Conservation (phyloP, 495 filamentous ascomycete genomes). For the Xylaria longipes region DNA sequence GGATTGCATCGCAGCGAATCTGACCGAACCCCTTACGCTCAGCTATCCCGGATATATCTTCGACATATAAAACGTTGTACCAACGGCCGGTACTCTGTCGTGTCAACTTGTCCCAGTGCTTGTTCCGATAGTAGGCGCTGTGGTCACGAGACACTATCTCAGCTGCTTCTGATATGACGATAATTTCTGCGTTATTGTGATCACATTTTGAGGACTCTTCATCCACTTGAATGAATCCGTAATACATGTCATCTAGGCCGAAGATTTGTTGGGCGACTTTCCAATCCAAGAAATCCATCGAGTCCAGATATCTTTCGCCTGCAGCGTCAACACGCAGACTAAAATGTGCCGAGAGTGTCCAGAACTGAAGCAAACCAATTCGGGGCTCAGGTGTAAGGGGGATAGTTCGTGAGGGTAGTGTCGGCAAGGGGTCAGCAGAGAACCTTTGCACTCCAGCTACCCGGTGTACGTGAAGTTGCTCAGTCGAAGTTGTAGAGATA, state of each 20-base stretch:
- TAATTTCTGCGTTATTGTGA: background rate
- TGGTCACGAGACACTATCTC: background rate
- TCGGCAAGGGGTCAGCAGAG: background rate
- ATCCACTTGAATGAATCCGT: background rate
- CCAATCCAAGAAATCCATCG: background rate
- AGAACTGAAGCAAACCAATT: background rate
- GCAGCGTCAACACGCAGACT: background rate
- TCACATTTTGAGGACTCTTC: background rate
- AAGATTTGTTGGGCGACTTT: background rate
- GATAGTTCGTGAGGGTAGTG: background rate
- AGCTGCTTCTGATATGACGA: background rate
- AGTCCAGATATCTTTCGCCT: background rate
- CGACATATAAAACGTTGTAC: background rate
- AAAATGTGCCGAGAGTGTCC: background rate
- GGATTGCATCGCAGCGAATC: background rate
- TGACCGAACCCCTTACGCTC: slow-evolving; percentile 1
- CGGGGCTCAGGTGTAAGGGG: background rate
- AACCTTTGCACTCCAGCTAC: background rate
- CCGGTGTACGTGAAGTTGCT: background rate
- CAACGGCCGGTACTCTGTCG: background rate
- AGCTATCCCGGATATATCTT: background rate
- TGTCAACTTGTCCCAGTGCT: background rate
- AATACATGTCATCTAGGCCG: background rate
- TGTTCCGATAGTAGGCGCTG: background rate
- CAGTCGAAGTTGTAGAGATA: background rate